phyloP scores from a whole-genome alignment of 164 flowering plant genomes.

The Umbilicus rupestris region DNA sequence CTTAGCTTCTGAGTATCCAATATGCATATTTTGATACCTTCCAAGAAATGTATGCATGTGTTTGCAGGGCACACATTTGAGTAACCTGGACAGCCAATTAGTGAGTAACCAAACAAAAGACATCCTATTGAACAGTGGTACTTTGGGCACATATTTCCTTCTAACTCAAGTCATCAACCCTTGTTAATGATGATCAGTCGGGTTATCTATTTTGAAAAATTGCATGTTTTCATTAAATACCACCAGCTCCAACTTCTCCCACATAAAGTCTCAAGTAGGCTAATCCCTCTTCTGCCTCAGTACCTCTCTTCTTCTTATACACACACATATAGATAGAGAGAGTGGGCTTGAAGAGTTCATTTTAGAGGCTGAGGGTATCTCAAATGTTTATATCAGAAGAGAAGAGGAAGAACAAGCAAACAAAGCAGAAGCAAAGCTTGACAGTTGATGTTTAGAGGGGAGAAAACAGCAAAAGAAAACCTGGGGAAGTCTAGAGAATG shows the following conservation, averaged over 20 bases:
- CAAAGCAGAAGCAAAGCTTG: not conserved
- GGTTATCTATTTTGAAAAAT: not conserved
- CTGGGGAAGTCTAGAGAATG: slow-evolving; percentile 79
- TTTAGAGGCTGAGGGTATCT: not conserved
- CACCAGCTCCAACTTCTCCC: not conserved
- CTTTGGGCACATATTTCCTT: not conserved
- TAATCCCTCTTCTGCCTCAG: not conserved
- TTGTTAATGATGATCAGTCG: not conserved
- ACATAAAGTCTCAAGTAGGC: not conserved
- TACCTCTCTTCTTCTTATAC: not conserved
- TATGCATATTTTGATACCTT: not conserved
- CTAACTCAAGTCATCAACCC: not conserved
- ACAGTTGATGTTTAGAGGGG: not conserved
- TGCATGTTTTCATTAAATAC: not conserved
- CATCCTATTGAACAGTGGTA: not conserved
- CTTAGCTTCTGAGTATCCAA: not conserved
- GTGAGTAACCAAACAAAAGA: slow-evolving; percentile 5
- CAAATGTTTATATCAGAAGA: no score
- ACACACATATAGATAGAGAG: not conserved
- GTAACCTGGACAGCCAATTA: not conserved
- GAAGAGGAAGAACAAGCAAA: not conserved
- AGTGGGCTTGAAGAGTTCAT: not conserved
- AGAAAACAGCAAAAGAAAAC: slow-evolving; percentile 21
- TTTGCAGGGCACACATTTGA: not conserved
- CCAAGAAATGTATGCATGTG: not conserved